Evolutionary conservation across 768 basidiomycete species (phyloP).

Genomic region (Pleurotus citrinopileatus): DNA sequence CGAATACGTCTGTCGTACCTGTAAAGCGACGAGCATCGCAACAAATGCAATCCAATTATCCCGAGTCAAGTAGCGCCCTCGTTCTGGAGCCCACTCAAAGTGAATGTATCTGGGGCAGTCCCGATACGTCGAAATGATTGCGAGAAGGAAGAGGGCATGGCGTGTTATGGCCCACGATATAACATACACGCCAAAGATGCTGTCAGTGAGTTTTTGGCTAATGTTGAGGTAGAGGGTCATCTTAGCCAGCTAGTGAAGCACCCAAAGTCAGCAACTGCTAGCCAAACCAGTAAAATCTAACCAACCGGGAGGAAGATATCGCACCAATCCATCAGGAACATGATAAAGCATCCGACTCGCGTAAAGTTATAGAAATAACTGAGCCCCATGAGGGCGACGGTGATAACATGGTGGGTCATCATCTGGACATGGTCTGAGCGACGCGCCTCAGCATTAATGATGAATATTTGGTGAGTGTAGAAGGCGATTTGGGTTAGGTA

Average conservation of each 20-base stretch:
- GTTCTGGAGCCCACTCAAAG: conserved; percentile 56
- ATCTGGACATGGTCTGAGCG: conserved; percentile 94
- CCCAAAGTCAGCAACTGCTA: background rate
- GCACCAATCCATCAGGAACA: conserved; percentile 92
- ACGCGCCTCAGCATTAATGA: conserved; percentile 89
- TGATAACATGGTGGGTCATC: conserved; percentile 95
- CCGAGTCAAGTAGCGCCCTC: conserved; percentile 54
- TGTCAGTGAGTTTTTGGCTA: conserved; percentile 62
- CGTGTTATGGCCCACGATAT: conserved; percentile 90
- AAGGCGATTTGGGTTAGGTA: conserved; percentile 85
- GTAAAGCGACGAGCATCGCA: conserved; percentile 51
- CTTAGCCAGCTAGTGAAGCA: conserved; percentile 70
- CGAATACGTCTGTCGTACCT: conserved; percentile 41
- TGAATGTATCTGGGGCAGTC: conserved; percentile 49
- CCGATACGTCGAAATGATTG: conserved; percentile 58
- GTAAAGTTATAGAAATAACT: conserved; percentile 87
- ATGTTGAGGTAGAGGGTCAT: conserved; percentile 86
- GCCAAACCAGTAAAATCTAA: conserved; percentile 15
- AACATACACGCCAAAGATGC: conserved; percentile 78
- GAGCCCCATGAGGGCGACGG: conserved; percentile 67
- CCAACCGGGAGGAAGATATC: conserved; percentile 91
- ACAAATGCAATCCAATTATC: conserved; percentile 46
- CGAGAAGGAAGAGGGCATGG: conserved; percentile 74
- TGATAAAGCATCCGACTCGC: conserved; percentile 84
- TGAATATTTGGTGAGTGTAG: conserved; percentile 88